Evolutionary conservation across 139 green algal genomes (phyloP).

Genomic region (Chlorella sp.): DNA sequence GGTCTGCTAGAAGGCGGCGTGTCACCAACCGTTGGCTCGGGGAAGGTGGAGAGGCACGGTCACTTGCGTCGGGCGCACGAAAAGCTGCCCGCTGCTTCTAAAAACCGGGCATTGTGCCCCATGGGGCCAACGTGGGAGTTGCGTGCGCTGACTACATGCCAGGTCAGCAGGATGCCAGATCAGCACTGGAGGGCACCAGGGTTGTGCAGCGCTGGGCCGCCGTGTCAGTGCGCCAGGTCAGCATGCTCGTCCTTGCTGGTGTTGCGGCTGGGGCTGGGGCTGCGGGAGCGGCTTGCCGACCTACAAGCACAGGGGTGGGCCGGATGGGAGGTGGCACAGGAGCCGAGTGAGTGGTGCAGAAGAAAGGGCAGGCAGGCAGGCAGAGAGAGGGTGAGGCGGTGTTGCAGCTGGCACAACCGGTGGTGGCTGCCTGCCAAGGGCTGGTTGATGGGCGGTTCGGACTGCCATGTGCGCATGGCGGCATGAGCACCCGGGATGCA

Average conservation of each 20-base stretch:
- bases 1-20: no score
- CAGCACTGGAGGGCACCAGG: no score
- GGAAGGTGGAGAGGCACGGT: no score
- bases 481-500: no score
- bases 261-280: background rate
- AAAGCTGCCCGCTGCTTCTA: background rate
- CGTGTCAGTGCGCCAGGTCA: background rate
- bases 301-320: background rate
- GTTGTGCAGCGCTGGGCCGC: background rate
- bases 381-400: background rate
- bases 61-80: no score
- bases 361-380: background rate
- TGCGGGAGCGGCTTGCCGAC: background rate
- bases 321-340: background rate
- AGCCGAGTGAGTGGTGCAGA: background rate
- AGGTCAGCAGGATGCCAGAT: background rate
- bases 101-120: background rate
- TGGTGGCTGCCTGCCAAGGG: background rate
- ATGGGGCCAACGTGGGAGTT: no score
- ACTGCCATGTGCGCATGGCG: background rate
- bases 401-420: background rate
- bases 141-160: background rate
- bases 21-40: no score
- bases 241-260: constrained; percentile 20
- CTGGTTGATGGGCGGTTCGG: no score